These are phyloP conservation scores for Spirogloea muscicola DNA, from an alignment of 139 green algal species.

Conservation along the genomic window DNA sequence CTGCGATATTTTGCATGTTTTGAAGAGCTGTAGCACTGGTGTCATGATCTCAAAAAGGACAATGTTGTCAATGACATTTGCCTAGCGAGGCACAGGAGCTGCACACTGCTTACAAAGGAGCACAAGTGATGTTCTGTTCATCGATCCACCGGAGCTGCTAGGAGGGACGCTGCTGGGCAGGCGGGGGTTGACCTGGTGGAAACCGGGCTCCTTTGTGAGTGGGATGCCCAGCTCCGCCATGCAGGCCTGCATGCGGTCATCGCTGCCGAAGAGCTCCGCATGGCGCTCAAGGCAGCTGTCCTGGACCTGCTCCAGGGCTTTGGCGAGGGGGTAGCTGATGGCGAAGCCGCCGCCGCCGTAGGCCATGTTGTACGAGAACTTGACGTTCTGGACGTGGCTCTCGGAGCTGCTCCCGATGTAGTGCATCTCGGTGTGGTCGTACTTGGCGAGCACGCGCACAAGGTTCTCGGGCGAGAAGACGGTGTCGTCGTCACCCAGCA, in stretches of 20 bases:
- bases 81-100: too few species aligned
- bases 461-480: slow-evolving; percentile 25
- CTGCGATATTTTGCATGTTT: too few species aligned
- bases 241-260: slow-evolving; percentile 10
- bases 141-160: too few species aligned
- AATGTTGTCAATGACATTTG: too few species aligned
- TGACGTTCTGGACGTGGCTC: slow-evolving; percentile 30
- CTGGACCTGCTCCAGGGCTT: slow-evolving; percentile 1
- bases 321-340: slow-evolving; percentile 11
- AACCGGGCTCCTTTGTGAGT: slow-evolving; percentile 9
- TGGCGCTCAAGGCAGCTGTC: slow-evolving; percentile 34
- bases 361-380: slow-evolving; percentile 36
- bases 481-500: slow-evolving; percentile 45
- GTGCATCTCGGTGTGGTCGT: slow-evolving; percentile 23
- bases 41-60: too few species aligned
- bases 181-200: too few species aligned
- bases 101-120: too few species aligned
- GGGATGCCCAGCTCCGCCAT: slow-evolving; percentile 21
- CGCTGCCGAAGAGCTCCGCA: slow-evolving; percentile 38
- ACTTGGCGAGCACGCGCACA: slow-evolving; percentile 27
- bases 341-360: slow-evolving; percentile 34
- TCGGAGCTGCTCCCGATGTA: slow-evolving; percentile 28
- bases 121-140: too few species aligned
- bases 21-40: too few species aligned
- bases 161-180: too few species aligned